Evolutionary conservation across 495 filamentous ascomycete species (phyloP), one percentile per base, ranked within the genome.

Genomic region (Jackrogersella minutella): DNA sequence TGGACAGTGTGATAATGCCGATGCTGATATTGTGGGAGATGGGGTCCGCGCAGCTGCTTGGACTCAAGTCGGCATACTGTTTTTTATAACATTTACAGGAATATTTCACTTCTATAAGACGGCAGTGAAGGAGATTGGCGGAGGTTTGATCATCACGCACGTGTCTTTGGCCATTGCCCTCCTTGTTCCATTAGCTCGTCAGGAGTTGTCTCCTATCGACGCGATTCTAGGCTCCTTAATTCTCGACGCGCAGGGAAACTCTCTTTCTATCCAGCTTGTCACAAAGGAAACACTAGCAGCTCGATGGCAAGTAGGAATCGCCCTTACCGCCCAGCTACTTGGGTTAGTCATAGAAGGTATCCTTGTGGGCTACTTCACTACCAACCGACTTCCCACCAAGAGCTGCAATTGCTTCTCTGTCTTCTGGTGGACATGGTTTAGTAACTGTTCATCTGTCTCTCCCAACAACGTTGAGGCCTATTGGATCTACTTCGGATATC

Each of bases 391-490:
- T 22, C 52, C 34, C 0, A 58, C 52, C 1, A 14, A 17, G 0
- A 56, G 28, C 11, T 72, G 70, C 49, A 34, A 49, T 16, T 72
- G 70, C 36, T 69, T 72, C 50, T 72, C 62, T 5, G 66, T 63
- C 3, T 72, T 72, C 41, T 72, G 70, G 70, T 72, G 70, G 70
- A 53, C 62, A 7, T 69, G 70, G 65, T 57, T 66, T 10, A 69
- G 61, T 54, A 69, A 59, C 8, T 72, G 70, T 41, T 16, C 46
- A 5, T 30, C 59, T 6, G 30, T 19, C n/a, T 54, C 65, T 8
- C 34, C 31, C 1, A 52, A 49, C 10, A 53, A 72, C 21, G 46
- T 57, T 0, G n/a, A 46, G 36, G 37, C 64, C 0, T 61, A 59
- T 24, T 72, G 70, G 70, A 52, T 64, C 16, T 72, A 72, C 22